These are phyloP conservation scores for Pythium graminicola DNA, from an alignment of 352 stramenopile species.

Conservation along the genomic window DNA sequence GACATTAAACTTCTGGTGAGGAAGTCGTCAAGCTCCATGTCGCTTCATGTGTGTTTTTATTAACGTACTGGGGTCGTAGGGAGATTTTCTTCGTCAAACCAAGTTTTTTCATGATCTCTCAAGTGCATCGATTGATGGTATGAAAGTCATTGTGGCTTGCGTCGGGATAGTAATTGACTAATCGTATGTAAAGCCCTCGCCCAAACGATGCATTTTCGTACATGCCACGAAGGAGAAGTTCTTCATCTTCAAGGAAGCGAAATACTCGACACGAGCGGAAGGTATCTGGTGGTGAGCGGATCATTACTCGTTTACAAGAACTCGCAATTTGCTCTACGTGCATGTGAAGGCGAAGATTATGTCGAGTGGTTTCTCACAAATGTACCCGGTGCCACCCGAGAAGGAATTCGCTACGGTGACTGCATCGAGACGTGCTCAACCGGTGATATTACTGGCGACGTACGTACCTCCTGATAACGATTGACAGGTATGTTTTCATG, in stretches of 20 bases:
- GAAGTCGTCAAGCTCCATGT: not conserved
- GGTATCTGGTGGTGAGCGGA: slow-evolving; percentile 36
- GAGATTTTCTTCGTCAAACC: slow-evolving; percentile 29
- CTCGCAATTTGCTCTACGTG: slow-evolving; percentile 11
- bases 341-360: slow-evolving; percentile 28
- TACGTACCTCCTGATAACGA: slow-evolving; percentile 12
- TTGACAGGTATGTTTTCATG: not conserved
- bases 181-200: slow-evolving; percentile 24
- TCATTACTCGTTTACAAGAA: slow-evolving; percentile 41
- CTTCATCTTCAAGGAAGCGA: slow-evolving; percentile 35
- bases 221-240: slow-evolving; percentile 36
- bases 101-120: slow-evolving; percentile 30
- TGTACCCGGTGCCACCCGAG: slow-evolving; percentile 1
- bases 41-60: too few species aligned
- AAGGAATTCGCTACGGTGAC: slow-evolving; percentile 29
- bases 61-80: slow-evolving; percentile 10
- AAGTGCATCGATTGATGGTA: slow-evolving; percentile 37
- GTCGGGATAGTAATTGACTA: not conserved
- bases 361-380: slow-evolving; percentile 22
- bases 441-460: slow-evolving; percentile 36
- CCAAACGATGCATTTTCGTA: slow-evolving; percentile 27
- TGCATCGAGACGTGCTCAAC: slow-evolving; percentile 31
- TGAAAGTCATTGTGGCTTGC: not conserved
- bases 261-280: slow-evolving; percentile 31
- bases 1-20: slow-evolving; percentile 45